Evolutionary conservation across 2,329 filamentous ascomycete genomes (phyloP).

Genomic region (Fusarium metavorans): DNA sequence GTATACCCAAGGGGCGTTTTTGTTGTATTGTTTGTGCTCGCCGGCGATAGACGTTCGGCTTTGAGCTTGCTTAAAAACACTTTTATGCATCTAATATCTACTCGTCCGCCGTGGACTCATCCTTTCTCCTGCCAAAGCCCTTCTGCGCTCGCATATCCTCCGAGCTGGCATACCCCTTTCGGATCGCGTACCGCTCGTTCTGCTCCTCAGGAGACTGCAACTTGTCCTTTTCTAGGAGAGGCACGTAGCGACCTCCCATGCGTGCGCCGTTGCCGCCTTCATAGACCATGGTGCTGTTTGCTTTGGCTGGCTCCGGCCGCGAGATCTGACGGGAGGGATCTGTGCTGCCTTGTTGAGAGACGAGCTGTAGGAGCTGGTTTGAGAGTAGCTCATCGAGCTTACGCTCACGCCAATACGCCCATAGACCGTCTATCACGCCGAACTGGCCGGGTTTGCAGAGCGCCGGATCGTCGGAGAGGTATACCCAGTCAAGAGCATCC

Average conservation of each 20-base stretch:
- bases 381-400: conserved; percentile 94
- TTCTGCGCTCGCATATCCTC: conserved; percentile 59
- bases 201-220: conserved; percentile 65
- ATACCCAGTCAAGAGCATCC: conserved; percentile 81
- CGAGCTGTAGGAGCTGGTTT: conserved; percentile 76
- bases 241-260: conserved; percentile 65
- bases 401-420: conserved; percentile 83
- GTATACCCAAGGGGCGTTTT: conserved; percentile 19
- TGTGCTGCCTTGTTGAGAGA: conserved; percentile 55
- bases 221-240: conserved; percentile 63
- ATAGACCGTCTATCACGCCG: conserved; percentile 80
- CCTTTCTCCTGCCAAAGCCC: conserved; percentile 48
- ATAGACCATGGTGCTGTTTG: conserved; percentile 55
- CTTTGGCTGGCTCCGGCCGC: conserved; percentile 28
- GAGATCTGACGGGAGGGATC: conserved; percentile 29
- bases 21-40: conserved; percentile 5
- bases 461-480: conserved; percentile 75
- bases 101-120: conserved; percentile 40
- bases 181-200: conserved; percentile 72
- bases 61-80: conserved; percentile 3
- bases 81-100: conserved; percentile 29
- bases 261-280: conserved; percentile 67
- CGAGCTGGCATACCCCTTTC: conserved; percentile 67
- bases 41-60: conserved; percentile 3
- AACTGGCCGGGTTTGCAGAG: conserved; percentile 72